A percentile compares a stretch with the other conserved stretches of the same genome.
These are phyloP conservation scores for Eucalyptus cladocalyx DNA, from an alignment of 345 rosid species.

Conservation along the genomic window DNA sequence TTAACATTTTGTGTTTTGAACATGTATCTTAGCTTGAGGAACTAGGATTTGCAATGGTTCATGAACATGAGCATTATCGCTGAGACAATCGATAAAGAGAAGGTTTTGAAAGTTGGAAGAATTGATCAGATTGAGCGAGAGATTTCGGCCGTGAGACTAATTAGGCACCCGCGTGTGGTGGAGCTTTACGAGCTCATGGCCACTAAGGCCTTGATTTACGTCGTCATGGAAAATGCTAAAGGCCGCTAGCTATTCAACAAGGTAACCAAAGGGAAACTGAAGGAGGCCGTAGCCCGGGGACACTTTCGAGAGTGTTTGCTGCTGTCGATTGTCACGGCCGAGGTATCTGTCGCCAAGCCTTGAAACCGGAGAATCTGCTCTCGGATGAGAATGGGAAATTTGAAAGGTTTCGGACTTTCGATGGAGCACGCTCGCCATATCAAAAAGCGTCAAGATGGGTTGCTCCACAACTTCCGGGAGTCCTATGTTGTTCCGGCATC, in stretches of 20 bases:
- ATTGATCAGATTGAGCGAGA: slow-evolving; percentile 74
- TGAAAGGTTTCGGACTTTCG: slow-evolving; percentile 82
- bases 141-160: slow-evolving; percentile 58
- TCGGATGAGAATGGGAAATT: slow-evolving; percentile 63
- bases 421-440: slow-evolving; percentile 55
- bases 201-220: slow-evolving; percentile 70
- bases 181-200: slow-evolving; percentile 89
- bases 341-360: slow-evolving; percentile 70
- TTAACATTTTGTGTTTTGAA: neutral
- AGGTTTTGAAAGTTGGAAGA: slow-evolving; percentile 54
- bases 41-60: neutral
- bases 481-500: slow-evolving; percentile 22
- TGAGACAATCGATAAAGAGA: slow-evolving; percentile 60
- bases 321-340: slow-evolving; percentile 84
- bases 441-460: slow-evolving; percentile 57
- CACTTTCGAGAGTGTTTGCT: slow-evolving; percentile 64
- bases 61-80: slow-evolving; percentile 26
- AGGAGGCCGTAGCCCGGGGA: slow-evolving; percentile 25
- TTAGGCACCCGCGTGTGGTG: slow-evolving; percentile 63
- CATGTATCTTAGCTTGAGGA: neutral
- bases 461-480: slow-evolving; percentile 28
- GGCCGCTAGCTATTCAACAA: slow-evolving; percentile 78
- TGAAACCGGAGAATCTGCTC: slow-evolving; percentile 71
- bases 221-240: slow-evolving; percentile 66
- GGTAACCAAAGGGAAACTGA: slow-evolving; percentile 62